phyloP scores from a whole-genome alignment of 768 basidiomycete genomes.

The Plicaturopsis crispa region DNA sequence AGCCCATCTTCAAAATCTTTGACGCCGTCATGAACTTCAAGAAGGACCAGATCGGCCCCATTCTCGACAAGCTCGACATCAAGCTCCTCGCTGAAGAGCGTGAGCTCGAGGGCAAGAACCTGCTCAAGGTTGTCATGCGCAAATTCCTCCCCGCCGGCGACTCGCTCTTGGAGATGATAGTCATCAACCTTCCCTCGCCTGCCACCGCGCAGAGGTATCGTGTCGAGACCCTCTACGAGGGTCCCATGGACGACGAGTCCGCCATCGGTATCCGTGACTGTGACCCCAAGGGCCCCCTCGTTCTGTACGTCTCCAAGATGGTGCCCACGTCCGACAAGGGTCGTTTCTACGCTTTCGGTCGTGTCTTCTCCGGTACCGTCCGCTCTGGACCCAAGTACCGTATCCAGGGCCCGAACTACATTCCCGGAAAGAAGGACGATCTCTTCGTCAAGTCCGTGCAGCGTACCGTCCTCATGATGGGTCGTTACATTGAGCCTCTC shows the following conservation, averaged over 20 bases:
- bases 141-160: constrained; percentile 99
- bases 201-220: constrained; percentile 97
- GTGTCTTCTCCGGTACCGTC: constrained; percentile 99
- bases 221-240: constrained; percentile 99
- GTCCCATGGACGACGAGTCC: constrained; percentile 99
- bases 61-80: constrained; percentile 96
- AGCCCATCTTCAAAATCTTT: constrained; percentile 98
- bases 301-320: constrained; percentile 99
- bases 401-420: constrained; percentile 98
- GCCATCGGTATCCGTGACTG: constrained; percentile 98
- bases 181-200: constrained; percentile 97
- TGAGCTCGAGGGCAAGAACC: constrained; percentile 90
- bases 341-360: constrained; percentile 99
- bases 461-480: constrained; percentile 99
- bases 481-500: constrained; percentile 95
- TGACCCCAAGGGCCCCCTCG: constrained; percentile 92
- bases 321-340: constrained; percentile 99
- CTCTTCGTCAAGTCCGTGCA: constrained; percentile 97
- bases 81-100: constrained; percentile 83
- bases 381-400: constrained; percentile 96
- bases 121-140: constrained; percentile 97
- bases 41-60: constrained; percentile 75
- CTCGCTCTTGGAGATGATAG: constrained; percentile 98
- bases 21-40: constrained; percentile 99
- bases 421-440: constrained; percentile 98